Evolutionary conservation across 176 grass and related monocot genomes (phyloP).

Genomic region (Dactylis glomerata): DNA sequence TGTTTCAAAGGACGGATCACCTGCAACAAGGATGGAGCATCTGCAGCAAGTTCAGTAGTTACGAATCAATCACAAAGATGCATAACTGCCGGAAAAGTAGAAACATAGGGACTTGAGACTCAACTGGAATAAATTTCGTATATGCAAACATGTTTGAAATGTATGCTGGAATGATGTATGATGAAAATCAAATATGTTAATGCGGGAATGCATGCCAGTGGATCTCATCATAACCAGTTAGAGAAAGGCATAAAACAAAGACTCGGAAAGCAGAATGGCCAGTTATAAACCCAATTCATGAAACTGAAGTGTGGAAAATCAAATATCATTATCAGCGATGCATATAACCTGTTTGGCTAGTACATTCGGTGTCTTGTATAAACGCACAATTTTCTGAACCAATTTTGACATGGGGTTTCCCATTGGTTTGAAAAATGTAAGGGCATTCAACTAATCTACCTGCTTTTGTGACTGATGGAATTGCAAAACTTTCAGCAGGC

Average conservation of each 20-base stretch:
- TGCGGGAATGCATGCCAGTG: background rate
- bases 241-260: background rate
- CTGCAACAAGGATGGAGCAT: background rate
- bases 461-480: background rate
- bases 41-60: background rate
- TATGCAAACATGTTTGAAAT: too few species aligned
- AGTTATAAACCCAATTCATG: background rate
- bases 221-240: background rate
- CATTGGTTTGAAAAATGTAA: background rate
- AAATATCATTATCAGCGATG: constrained; percentile 1
- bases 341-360: background rate
- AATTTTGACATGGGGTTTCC: background rate
- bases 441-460: constrained; percentile 1
- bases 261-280: background rate
- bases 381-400: background rate
- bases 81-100: background rate
- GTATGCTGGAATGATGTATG: background rate
- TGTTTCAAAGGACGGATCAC: background rate
- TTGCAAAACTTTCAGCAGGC: background rate
- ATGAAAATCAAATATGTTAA: too few species aligned
- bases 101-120: background rate
- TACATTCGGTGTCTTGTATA: background rate
- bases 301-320: background rate
- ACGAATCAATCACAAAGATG: background rate
- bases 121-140: too few species aligned